phyloP scores from a whole-genome alignment of 2,329 filamentous ascomycete genomes.

The Lecanoromycetidae sp. region DNA sequence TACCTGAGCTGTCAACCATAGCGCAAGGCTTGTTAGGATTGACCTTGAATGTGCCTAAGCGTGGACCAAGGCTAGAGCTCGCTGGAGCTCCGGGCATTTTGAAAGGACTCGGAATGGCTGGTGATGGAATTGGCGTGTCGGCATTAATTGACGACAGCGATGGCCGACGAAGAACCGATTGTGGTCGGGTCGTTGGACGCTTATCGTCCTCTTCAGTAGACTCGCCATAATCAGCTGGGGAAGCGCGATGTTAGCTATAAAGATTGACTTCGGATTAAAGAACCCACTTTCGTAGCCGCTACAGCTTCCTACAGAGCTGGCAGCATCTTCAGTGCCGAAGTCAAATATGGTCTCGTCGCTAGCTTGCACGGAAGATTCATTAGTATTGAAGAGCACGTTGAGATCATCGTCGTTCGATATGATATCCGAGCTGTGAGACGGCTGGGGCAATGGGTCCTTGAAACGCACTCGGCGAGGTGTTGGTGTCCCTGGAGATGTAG shows the following conservation, averaged over 20 bases:
- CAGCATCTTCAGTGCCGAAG: conserved; percentile 33
- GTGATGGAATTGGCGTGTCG: conserved; percentile 23
- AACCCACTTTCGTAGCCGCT: conserved; percentile 50
- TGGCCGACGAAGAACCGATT: conserved; percentile 40
- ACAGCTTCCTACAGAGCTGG: conserved; percentile 26
- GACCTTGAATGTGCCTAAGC: conserved; percentile 37
- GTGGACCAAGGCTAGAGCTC: conserved; percentile 33
- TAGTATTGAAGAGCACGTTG: conserved; percentile 3
- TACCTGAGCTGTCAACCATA: conserved; percentile 36
- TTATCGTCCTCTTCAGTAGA: conserved; percentile 47
- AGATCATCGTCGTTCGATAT: conserved; percentile 3
- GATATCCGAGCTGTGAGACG: neutral
- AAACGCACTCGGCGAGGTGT: conserved; percentile 13
- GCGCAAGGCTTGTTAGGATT: conserved; percentile 38
- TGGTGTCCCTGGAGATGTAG: conserved; percentile 10
- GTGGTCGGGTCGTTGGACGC: conserved; percentile 36
- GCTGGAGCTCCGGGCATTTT: conserved; percentile 5
- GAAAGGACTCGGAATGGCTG: conserved; percentile 16
- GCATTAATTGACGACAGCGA: conserved; percentile 34
- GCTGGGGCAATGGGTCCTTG: conserved; percentile 4
- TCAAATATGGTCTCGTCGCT: conserved; percentile 25
- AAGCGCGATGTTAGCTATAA: conserved; percentile 33
- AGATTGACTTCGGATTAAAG: conserved; percentile 9
- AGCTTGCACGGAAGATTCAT: neutral
- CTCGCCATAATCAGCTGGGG: conserved; percentile 45